Evolutionary conservation across 257 asterid species (phyloP), one percentile per base, ranked within the genome.

Genomic region (Gentiana straminea): DNA sequence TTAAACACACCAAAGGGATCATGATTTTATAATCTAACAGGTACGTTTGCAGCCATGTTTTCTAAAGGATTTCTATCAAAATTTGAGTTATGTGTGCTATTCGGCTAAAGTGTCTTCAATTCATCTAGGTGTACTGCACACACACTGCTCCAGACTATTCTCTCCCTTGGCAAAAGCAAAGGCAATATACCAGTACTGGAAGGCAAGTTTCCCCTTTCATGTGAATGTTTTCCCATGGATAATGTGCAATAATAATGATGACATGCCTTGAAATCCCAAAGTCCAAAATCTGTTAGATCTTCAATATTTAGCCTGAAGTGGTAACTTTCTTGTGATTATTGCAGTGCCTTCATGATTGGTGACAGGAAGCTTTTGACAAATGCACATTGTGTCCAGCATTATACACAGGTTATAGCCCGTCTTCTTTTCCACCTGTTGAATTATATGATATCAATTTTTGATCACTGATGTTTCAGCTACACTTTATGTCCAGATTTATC

Each of bases 111-210:
- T 55, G 52, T 13, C 45, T 48, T 38, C 9, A 33, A 35, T 34
- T n/a, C 50, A 34, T 32, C 15, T 54, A 90, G 97, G 96, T 86
- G 35, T 90, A 90, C 70, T 86, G 96, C 75, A 86, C 90, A 36
- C 98, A 90, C 62, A 86, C 98, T 48, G 95, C 81, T 49, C 95
- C 98, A 3, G 94, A 90, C 64, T 84, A 90, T 73, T 90, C 98
- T 69, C 98, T 90, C 67, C 98, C 98, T 35, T 84, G 98, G 96
- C 98, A 84, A 79, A 86, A 86, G 72, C 97, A 86, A 67, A 77
- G 94, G 66, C 95, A 86, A 60, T 84, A 64, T 56, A 84, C 94
- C 51, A 86, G 98, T 71, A 90, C 98, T 37, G 96, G 98, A 72
- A 90, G 96, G 98, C 75, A 86, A 72, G 90, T 62, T 41, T 12